phyloP scores from a whole-genome alignment of 768 basidiomycete species.

The Russula sp. region DNA sequence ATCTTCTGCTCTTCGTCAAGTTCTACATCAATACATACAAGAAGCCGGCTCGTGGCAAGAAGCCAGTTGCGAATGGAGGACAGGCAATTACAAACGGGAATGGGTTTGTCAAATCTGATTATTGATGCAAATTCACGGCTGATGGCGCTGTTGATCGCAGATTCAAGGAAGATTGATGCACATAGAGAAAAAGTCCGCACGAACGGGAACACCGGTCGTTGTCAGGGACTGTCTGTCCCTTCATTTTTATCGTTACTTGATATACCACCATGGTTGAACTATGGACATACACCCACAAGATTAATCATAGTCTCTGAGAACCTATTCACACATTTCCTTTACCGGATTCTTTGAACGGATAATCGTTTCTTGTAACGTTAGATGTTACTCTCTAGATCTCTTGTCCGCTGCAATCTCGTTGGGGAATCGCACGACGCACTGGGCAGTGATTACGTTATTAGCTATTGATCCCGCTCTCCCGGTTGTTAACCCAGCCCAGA shows the following conservation, averaged over 20 bases:
- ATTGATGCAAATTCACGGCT: neutral
- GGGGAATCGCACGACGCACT: neutral
- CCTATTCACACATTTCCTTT: slow-evolving; percentile 17
- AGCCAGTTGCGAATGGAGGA: slow-evolving; percentile 32
- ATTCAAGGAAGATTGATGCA: slow-evolving; percentile 13
- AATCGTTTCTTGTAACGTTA: slow-evolving; percentile 6
- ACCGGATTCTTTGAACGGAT: slow-evolving; percentile 8
- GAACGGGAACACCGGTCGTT: neutral
- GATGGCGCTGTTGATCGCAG: neutral
- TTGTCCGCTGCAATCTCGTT: neutral
- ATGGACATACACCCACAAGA: slow-evolving; percentile 8
- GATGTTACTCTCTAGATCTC: slow-evolving; percentile 8
- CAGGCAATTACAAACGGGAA: slow-evolving; percentile 41
- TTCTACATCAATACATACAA: slow-evolving; percentile 86
- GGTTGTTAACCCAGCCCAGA: neutral
- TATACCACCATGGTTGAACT: slow-evolving; percentile 19
- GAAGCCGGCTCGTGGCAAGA: slow-evolving; percentile 42
- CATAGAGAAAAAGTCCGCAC: slow-evolving; percentile 1
- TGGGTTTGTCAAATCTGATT: slow-evolving; percentile 24
- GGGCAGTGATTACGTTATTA: slow-evolving; percentile 6
- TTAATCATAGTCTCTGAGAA: slow-evolving; percentile 10
- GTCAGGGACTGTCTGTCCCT: neutral
- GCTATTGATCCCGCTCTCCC: neutral
- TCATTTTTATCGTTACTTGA: slow-evolving; percentile 15
- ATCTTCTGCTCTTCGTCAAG: slow-evolving; percentile 93